These are phyloP conservation scores for Blastobotrys robertii DNA, from an alignment of 805 yeast species.

Conservation along the genomic window DNA sequence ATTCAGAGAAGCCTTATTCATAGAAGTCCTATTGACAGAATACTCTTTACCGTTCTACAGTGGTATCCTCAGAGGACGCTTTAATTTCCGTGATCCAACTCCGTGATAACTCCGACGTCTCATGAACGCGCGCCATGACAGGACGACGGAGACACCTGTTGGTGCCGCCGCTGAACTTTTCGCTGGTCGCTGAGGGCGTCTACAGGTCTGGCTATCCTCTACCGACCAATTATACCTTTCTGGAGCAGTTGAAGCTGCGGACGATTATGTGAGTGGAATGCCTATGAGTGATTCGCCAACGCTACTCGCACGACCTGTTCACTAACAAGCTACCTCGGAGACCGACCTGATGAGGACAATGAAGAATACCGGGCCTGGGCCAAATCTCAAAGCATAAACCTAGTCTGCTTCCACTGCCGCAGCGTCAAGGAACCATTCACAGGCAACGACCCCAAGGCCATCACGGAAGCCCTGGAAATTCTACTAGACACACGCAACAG, in stretches of 20 bases:
- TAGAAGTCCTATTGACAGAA: too few species aligned
- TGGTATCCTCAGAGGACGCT: too few species aligned
- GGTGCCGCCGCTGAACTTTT: conserved; percentile 89
- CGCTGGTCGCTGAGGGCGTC: conserved; percentile 77
- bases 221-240: conserved; percentile 72
- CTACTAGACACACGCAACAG: conserved; percentile 46
- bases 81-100: too few species aligned
- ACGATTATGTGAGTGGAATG: conserved; percentile 48
- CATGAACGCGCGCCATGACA: neutral
- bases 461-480: conserved; percentile 32
- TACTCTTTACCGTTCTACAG: too few species aligned
- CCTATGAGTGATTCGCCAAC: neutral
- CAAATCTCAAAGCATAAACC: conserved; percentile 37
- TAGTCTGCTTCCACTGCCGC: conserved; percentile 55
- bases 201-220: conserved; percentile 94
- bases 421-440: conserved; percentile 68
- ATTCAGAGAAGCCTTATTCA: too few species aligned
- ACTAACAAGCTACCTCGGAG: conserved; percentile 37
- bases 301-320: neutral
- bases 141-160: neutral
- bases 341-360: conserved; percentile 37
- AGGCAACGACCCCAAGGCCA: conserved; percentile 46
- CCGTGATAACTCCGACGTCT: too few species aligned
- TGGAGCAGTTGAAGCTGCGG: conserved; percentile 55
- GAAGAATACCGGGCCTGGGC: conserved; percentile 67